phyloP scores from a whole-genome alignment of 2,329 filamentous ascomycete species.

The Paradendryphiella salina region DNA sequence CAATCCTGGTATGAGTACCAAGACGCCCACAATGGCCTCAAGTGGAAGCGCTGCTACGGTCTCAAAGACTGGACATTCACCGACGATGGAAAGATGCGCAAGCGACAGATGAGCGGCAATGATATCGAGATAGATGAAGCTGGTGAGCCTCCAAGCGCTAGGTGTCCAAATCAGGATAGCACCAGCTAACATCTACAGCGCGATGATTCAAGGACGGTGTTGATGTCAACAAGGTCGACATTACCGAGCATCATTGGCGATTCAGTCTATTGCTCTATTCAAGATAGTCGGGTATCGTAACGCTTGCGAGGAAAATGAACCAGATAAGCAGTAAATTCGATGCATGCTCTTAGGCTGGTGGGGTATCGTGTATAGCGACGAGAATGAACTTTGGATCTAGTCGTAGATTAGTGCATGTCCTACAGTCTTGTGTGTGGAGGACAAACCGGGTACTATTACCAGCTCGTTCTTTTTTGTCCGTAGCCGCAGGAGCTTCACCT shows the following conservation, averaged over 20 bases:
- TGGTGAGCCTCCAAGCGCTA: constrained; percentile 18
- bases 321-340: not conserved
- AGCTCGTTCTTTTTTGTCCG: constrained; percentile 85
- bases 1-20: constrained; percentile 90
- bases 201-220: constrained; percentile 72
- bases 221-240: constrained; percentile 68
- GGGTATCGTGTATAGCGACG: constrained; percentile 80
- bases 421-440: not conserved
- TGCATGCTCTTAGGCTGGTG: constrained; percentile 58
- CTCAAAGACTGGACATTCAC: constrained; percentile 80
- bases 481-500: constrained; percentile 73
- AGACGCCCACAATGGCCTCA: constrained; percentile 62
- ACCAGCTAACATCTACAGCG: constrained; percentile 46
- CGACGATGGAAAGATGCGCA: constrained; percentile 69
- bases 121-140: constrained; percentile 65
- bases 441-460: constrained; percentile 71
- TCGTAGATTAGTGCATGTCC: constrained; percentile 18
- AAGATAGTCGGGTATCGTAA: constrained; percentile 28
- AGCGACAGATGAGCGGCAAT: constrained; percentile 76
- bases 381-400: constrained; percentile 74
- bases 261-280: constrained; percentile 2
- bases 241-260: constrained; percentile 69
- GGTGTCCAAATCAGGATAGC: not conserved
- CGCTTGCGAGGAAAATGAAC: constrained; percentile 8
- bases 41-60: constrained; percentile 78